phyloP scores from a whole-genome alignment of 208 protist genomes.

The Acanthamoeba lenticulata region DNA sequence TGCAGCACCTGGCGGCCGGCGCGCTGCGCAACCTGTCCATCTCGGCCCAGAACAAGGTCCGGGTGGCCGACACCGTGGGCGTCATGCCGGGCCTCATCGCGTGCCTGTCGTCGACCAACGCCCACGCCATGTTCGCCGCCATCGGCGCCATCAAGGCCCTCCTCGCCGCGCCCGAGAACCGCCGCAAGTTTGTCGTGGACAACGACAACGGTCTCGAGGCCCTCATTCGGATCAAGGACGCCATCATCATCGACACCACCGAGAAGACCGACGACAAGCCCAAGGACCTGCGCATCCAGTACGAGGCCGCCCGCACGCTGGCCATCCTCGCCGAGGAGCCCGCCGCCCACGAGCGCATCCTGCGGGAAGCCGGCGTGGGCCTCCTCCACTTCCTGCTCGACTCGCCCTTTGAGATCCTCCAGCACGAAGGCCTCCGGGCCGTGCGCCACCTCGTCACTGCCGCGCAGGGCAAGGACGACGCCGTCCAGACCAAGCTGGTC shows the following conservation, averaged over 20 bases:
- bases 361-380: neutral
- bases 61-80: slow-evolving; percentile 24
- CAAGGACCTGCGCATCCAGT: slow-evolving; percentile 65
- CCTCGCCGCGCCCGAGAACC: neutral
- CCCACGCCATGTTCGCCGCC: slow-evolving; percentile 57
- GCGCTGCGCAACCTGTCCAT: slow-evolving; percentile 62
- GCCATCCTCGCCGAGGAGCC: slow-evolving; percentile 53
- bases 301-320: slow-evolving; percentile 41
- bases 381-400: slow-evolving; percentile 55
- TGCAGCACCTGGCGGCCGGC: slow-evolving; percentile 59
- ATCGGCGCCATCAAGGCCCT: slow-evolving; percentile 22
- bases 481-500: neutral
- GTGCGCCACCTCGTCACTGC: neutral
- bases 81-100: slow-evolving; percentile 12
- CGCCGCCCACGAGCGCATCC: neutral
- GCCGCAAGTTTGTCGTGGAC: neutral
- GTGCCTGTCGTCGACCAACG: slow-evolving; percentile 62
- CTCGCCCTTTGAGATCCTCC: slow-evolving; percentile 55
- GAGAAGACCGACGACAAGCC: neutral
- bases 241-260: slow-evolving; percentile 65
- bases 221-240: slow-evolving; percentile 63
- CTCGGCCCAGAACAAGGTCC: slow-evolving; percentile 6
- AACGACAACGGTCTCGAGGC: neutral
- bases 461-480: neutral
- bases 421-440: slow-evolving; percentile 17